Evolutionary conservation across 306 rosid species (phyloP).

Genomic region (Oemleria cerasiformis): DNA sequence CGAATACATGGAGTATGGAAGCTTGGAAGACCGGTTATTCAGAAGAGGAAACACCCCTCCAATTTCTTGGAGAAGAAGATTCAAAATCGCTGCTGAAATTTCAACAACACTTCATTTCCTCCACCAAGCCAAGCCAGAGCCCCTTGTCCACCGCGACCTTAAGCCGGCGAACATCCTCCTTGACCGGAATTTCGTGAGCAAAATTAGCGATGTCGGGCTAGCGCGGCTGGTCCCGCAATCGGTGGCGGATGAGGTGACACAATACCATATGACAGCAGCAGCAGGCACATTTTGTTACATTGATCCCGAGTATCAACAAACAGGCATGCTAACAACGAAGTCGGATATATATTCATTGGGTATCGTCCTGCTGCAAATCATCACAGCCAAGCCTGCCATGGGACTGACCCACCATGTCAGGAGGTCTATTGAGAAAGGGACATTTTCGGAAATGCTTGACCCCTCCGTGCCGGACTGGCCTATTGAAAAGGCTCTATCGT

Average conservation of each 20-base stretch:
- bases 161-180: conserved; percentile 91
- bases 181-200: conserved; percentile 75
- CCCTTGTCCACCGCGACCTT: conserved; percentile 91
- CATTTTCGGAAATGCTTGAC: conserved; percentile 60
- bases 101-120: conserved; percentile 87
- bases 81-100: conserved; percentile 79
- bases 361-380: conserved; percentile 72
- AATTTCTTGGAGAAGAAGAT: conserved; percentile 68
- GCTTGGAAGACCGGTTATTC: conserved; percentile 78
- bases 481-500: conserved; percentile 56
- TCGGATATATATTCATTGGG: conserved; percentile 90
- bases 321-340: conserved; percentile 73
- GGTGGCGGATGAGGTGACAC: conserved; percentile 72
- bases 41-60: conserved; percentile 61
- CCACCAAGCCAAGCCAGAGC: conserved; percentile 95
- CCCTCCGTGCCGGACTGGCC: conserved; percentile 83
- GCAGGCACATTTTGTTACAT: conserved; percentile 98
- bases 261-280: conserved; percentile 84
- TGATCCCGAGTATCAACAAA: conserved; percentile 95
- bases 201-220: conserved; percentile 85
- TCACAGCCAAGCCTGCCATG: conserved; percentile 93
- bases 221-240: conserved; percentile 85
- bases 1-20: conserved; percentile 84
- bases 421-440: conserved; percentile 62
- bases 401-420: conserved; percentile 76